Evolutionary conservation across 441 rosid species (phyloP), one percentile per base, ranked within the genome.

Genomic region (Jatropha podagrica): DNA sequence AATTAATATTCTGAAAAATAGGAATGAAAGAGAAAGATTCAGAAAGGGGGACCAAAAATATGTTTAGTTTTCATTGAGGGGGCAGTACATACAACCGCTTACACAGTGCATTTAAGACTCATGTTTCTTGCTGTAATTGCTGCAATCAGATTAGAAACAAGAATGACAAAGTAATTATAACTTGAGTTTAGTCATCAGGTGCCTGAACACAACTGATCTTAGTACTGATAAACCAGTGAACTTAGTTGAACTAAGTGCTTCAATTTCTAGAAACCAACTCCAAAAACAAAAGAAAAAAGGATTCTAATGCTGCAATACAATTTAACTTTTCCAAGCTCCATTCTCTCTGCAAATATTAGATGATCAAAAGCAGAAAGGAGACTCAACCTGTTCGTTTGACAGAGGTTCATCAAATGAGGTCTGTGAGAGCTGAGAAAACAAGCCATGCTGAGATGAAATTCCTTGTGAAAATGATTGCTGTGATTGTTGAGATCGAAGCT

Each of bases 381-480:
- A 74, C 69, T 76, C 68, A 44, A 92, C 99, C 93, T 86, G 98
- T 68, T 91, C 96, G 26, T 83, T 86, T 9, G 83, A 75, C 48
- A 83, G 41, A 76, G 81, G 76, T 12, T 91, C 97, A 18, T 88
- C 96, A 7, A 88, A 77, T 40, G 97, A 90, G 46, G 76, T 85
- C 81, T 94, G 96, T 72, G 96, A 93, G 75, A 92, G 81, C 90
- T 93, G 97, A 79, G 98, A 92, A 78, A 90, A 84, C 56, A 85
- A 75, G 78, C 91, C 90, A 71, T 86, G 93, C 86, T 94, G 99
- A 74, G 96, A 88, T 63, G 99, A 91, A 77, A 82, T 78, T 32
- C 97, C 98, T 82, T 89, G 98, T 1, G 98, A 94, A 76, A 89
- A 85, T 4, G 97, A 96, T 74, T 94, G 98, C 76, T 89, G 97